Conservation (phyloP, 345 rosid genomes). For the Turnera subulata region DNA sequence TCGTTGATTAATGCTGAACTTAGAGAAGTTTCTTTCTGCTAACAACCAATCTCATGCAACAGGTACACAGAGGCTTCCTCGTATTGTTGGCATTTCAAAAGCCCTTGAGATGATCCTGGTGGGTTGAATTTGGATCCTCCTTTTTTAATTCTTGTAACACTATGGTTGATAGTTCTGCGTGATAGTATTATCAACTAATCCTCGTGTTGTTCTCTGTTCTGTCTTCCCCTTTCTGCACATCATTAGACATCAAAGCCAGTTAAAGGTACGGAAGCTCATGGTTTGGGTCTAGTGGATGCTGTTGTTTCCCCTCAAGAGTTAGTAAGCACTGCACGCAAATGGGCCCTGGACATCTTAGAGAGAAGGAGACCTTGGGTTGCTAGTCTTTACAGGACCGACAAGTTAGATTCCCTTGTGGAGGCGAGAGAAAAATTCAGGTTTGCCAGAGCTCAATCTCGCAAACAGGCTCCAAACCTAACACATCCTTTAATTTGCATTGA, state of each 20-base stretch:
- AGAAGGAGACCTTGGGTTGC: slow-evolving; percentile 91
- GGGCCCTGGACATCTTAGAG: slow-evolving; percentile 94
- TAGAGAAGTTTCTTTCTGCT: too few relatives aligned
- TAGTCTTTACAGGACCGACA: slow-evolving; percentile 71
- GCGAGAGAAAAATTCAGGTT: slow-evolving; percentile 82
- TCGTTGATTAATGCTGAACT: too few relatives aligned
- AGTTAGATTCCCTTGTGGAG: slow-evolving; percentile 79
- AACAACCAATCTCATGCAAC: slow-evolving; percentile 25
- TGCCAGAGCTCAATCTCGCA: slow-evolving; percentile 67
- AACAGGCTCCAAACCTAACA: slow-evolving; percentile 70
- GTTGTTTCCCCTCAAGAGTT: slow-evolving; percentile 63
- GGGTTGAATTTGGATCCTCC: slow-evolving; percentile 23
- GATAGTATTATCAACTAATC: not conserved
- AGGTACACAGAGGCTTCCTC: slow-evolving; percentile 99
- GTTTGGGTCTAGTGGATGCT: slow-evolving; percentile 77
- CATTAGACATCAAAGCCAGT: slow-evolving; percentile 77
- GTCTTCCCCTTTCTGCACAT: not conserved
- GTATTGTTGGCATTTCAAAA: slow-evolving; percentile 89
- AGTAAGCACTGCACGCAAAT: slow-evolving; percentile 61
- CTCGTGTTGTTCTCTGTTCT: not conserved
- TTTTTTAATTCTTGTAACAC: slow-evolving; percentile 8
- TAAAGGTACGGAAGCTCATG: slow-evolving; percentile 64
- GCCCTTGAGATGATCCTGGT: slow-evolving; percentile 99
- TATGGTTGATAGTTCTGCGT: too few relatives aligned
- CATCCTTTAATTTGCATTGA: slow-evolving; percentile 83